A percentile compares a stretch with the other conserved stretches of the same genome.
phyloP scores from a whole-genome alignment of 768 basidiomycete species.

The Mycena latifolia region DNA sequence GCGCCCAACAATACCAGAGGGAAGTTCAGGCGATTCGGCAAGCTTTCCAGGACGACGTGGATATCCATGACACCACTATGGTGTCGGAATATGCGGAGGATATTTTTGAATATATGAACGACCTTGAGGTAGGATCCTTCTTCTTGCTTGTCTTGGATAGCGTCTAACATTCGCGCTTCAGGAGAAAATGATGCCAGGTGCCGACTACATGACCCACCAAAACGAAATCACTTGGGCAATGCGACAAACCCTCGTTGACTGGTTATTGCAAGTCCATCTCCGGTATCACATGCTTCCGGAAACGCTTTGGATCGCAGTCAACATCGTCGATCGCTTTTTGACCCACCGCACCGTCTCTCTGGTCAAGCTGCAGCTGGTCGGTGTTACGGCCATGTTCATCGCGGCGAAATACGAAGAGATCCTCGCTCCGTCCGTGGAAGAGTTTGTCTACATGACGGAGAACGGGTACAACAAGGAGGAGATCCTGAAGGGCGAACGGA shows the following conservation, averaged over 20 bases:
- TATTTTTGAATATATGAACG: conserved; percentile 96
- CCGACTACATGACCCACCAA: conserved; percentile 95
- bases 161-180: conserved; percentile 49
- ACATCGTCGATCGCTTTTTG: conserved; percentile 94
- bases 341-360: conserved; percentile 89
- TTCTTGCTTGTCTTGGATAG: not conserved
- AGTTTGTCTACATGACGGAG: conserved; percentile 98
- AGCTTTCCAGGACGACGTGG: conserved; percentile 76
- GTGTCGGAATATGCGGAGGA: conserved; percentile 99
- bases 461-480: conserved; percentile 95
- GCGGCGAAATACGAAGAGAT: conserved; percentile 99
- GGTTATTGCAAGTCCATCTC: conserved; percentile 97
- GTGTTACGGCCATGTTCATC: conserved; percentile 99
- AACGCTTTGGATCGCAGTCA: conserved; percentile 99
- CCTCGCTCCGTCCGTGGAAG: conserved; percentile 95
- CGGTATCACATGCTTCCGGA: conserved; percentile 99
- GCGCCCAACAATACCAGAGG: conserved; percentile 65
- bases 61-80: conserved; percentile 90
- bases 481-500: conserved; percentile 97
- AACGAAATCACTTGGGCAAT: conserved; percentile 93
- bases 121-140: conserved; percentile 79
- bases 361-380: conserved; percentile 95
- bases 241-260: conserved; percentile 97
- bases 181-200: conserved; percentile 91
- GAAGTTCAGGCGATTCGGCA: conserved; percentile 79